Percentiles rank a stretch among this genome's conserved stretches.
phyloP scores from a whole-genome alignment of 2,329 filamentous ascomycete species.

The Scedosporium boydii region DNA sequence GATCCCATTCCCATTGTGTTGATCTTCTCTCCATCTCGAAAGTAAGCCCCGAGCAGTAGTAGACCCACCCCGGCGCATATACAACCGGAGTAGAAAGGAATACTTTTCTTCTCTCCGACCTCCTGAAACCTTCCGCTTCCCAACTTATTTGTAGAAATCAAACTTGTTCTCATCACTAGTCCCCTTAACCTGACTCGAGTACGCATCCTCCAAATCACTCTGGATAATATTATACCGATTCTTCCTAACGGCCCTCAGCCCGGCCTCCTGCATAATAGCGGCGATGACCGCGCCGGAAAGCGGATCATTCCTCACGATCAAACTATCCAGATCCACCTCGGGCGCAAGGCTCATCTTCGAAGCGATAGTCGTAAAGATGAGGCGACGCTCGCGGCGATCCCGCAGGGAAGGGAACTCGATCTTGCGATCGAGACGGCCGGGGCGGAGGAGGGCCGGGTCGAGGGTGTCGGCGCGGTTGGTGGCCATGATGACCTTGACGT shows the following conservation, averaged over 20 bases:
- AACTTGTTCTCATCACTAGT: constrained; percentile 61
- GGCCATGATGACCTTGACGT: constrained; percentile 99
- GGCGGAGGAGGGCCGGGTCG: constrained; percentile 87
- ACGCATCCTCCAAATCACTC: constrained; percentile 90
- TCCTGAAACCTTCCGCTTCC: too few species aligned
- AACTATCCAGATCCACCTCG: constrained; percentile 89
- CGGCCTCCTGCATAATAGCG: constrained; percentile 98
- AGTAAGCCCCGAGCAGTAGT: not conserved
- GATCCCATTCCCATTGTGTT: not conserved
- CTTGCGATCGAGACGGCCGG: constrained; percentile 92
- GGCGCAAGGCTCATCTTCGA: constrained; percentile 94
- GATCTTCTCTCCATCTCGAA: not conserved
- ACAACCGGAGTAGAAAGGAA: too few species aligned
- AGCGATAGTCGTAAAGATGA: constrained; percentile 97
- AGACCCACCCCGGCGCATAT: too few species aligned
- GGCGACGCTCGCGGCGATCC: constrained; percentile 84
- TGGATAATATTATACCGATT: constrained; percentile 99
- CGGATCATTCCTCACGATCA: constrained; percentile 95
- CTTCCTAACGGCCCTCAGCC: constrained; percentile 86
- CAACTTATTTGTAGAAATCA: constrained; percentile 92
- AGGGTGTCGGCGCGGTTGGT: constrained; percentile 97
- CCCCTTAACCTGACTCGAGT: constrained; percentile 91
- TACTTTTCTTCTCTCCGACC: too few species aligned
- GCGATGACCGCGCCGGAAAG: constrained; percentile 92
- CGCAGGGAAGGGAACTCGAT: constrained; percentile 96